Percentiles rank a stretch among this genome's conserved stretches.
Conservation (phyloP, 176 grass and related monocot species). For the Carex cristatella region DNA sequence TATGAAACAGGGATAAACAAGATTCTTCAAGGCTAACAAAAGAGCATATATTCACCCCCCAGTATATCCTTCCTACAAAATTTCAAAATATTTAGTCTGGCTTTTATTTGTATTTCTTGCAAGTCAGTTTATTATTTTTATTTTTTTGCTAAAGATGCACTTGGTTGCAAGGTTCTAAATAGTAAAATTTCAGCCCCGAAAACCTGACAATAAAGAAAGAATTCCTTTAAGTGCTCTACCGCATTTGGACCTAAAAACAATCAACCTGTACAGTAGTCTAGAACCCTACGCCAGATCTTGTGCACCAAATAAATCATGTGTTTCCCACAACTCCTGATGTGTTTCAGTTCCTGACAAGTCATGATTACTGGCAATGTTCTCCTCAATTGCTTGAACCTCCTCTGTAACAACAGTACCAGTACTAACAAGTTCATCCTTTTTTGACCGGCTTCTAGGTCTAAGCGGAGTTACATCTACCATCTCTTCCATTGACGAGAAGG, state of each 20-base stretch:
- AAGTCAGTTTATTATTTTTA: neutral
- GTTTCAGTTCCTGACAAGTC: slow-evolving; percentile 16
- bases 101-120: neutral
- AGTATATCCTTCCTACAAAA: neutral
- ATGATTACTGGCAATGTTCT: neutral
- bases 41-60: neutral
- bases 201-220: neutral
- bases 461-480: slow-evolving; percentile 26
- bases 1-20: neutral
- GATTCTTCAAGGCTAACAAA: too few species aligned
- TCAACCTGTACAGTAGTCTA: neutral
- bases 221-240: neutral
- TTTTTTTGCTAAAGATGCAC: neutral
- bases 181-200: neutral
- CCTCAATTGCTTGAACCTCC: slow-evolving; percentile 10
- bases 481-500: slow-evolving; percentile 21
- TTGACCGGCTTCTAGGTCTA: slow-evolving; percentile 36
- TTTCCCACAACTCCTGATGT: slow-evolving; percentile 29
- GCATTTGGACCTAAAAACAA: neutral
- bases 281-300: slow-evolving; percentile 9
- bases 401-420: neutral
- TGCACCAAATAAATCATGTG: slow-evolving; percentile 26
- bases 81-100: too few species aligned
- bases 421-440: slow-evolving; percentile 25
- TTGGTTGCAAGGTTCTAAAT: neutral